Percentiles rank a stretch among this genome's conserved stretches.
phyloP scores from a whole-genome alignment of 2,329 filamentous ascomycete species.

The Pestalotiopsis sp. region DNA sequence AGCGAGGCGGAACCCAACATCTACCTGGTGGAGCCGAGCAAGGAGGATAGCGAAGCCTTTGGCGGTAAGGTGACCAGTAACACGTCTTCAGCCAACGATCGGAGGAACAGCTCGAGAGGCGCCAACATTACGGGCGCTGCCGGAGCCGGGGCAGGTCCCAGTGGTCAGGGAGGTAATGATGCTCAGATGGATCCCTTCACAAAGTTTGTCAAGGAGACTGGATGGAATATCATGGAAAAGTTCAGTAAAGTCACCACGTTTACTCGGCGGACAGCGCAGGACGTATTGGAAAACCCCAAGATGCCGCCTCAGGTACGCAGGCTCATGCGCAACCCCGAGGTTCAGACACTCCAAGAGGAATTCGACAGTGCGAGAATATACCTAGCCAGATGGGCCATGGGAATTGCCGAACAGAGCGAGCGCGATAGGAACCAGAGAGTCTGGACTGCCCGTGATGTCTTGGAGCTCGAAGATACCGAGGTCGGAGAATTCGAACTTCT shows the following conservation, averaged over 20 bases:
- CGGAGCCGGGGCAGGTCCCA: conserved; percentile 36
- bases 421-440: conserved; percentile 81
- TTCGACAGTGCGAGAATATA: conserved; percentile 96
- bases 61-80: conserved; percentile 59
- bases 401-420: conserved; percentile 95
- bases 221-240: conserved; percentile 96
- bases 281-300: conserved; percentile 87
- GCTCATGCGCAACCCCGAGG: conserved; percentile 85
- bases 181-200: conserved; percentile 88
- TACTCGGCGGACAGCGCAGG: conserved; percentile 86
- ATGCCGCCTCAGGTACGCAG: conserved; percentile 85
- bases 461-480: conserved; percentile 91
- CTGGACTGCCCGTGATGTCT: conserved; percentile 89
- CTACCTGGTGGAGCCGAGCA: conserved; percentile 84
- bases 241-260: conserved; percentile 98
- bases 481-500: conserved; percentile 96
- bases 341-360: conserved; percentile 93
- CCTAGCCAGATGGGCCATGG: conserved; percentile 96
- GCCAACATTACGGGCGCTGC: conserved; percentile 33
- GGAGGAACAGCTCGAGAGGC: conserved; percentile 35
- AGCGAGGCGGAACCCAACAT: conserved; percentile 86
- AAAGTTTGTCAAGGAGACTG: conserved; percentile 90
- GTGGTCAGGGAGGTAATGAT: conserved; percentile 47
- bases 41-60: conserved; percentile 83
- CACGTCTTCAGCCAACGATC: conserved; percentile 42